Conservation (phyloP, 2,329 filamentous ascomycete genomes). For the Penicillium italicum region DNA sequence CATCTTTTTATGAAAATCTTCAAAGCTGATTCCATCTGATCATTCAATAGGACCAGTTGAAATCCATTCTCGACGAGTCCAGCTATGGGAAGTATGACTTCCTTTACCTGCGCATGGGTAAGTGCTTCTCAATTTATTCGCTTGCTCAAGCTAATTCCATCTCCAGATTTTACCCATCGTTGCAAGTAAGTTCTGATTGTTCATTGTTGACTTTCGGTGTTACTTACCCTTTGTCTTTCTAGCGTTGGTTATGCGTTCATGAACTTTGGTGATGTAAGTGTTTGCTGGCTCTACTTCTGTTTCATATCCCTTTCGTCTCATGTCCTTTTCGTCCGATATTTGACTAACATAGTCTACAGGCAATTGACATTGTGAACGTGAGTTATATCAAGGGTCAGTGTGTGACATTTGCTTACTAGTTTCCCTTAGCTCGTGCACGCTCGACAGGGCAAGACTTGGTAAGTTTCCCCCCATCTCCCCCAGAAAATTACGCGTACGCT, state of each 20-base stretch:
- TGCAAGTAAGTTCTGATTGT: slow-evolving; percentile 63
- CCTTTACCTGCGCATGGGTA: slow-evolving; percentile 82
- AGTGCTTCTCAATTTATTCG: slow-evolving; percentile 11
- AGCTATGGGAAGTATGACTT: slow-evolving; percentile 87
- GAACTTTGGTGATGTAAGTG: slow-evolving; percentile 77
- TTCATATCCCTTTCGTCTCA: not conserved
- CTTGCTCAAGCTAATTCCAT: not conserved
- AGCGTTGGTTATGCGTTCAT: slow-evolving; percentile 97
- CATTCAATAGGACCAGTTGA: slow-evolving; percentile 60
- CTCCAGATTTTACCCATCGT: slow-evolving; percentile 70
- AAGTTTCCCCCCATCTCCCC: slow-evolving; percentile 15
- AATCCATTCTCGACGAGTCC: slow-evolving; percentile 72
- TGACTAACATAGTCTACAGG: slow-evolving; percentile 50
- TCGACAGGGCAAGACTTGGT: slow-evolving; percentile 69
- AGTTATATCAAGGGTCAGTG: slow-evolving; percentile 28
- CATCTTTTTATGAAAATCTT: not conserved
- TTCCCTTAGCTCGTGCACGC: slow-evolving; percentile 64
- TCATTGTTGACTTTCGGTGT: not conserved
- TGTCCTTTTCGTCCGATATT: not conserved
- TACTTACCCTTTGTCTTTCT: not conserved
- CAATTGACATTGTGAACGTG: slow-evolving; percentile 69
- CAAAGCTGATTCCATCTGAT: not conserved
- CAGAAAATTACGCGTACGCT: slow-evolving; percentile 2
- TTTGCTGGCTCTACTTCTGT: not conserved
- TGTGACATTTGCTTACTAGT: slow-evolving; percentile 3